These are phyloP conservation scores for Chlorella sp. DNA, from an alignment of 139 green algal species.

Conservation along the genomic window DNA sequence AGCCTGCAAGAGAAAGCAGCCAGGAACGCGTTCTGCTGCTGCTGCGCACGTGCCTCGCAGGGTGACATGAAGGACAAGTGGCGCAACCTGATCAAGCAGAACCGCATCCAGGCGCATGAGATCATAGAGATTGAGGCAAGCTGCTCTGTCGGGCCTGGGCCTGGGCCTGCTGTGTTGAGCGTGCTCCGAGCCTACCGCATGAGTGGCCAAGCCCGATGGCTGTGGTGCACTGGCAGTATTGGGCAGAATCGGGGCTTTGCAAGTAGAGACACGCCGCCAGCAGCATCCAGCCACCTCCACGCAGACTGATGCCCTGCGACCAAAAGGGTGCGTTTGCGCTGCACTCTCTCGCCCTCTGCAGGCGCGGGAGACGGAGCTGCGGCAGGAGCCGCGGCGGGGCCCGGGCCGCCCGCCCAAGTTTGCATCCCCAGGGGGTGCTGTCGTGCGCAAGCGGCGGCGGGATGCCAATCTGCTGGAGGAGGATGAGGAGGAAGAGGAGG, in stretches of 20 bases:
- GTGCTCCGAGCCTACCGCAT: too few species aligned
- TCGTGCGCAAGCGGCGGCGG: slow-evolving; percentile 10
- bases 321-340: too few species aligned
- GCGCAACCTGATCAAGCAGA: slow-evolving; percentile 12
- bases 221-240: background rate
- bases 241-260: too few species aligned
- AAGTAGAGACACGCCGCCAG: too few species aligned
- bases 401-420: slow-evolving; percentile 17
- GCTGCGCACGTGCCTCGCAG: background rate
- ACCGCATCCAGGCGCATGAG: background rate
- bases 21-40: too few species aligned
- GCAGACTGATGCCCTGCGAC: too few species aligned
- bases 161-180: too few species aligned
- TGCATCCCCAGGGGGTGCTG: background rate
- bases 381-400: background rate
- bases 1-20: too few species aligned
- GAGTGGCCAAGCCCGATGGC: too few species aligned
- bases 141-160: background rate
- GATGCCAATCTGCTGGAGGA: background rate
- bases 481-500: background rate
- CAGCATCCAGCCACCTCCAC: too few species aligned
- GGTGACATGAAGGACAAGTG: slow-evolving; percentile 30
- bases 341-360: background rate
- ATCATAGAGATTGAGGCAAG: slow-evolving; percentile 11
- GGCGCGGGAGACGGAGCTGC: background rate